These are phyloP conservation scores for Pseudomicrostroma phylloplanum DNA, from an alignment of 1,284 basidiomycete species.

Conservation along the genomic window DNA sequence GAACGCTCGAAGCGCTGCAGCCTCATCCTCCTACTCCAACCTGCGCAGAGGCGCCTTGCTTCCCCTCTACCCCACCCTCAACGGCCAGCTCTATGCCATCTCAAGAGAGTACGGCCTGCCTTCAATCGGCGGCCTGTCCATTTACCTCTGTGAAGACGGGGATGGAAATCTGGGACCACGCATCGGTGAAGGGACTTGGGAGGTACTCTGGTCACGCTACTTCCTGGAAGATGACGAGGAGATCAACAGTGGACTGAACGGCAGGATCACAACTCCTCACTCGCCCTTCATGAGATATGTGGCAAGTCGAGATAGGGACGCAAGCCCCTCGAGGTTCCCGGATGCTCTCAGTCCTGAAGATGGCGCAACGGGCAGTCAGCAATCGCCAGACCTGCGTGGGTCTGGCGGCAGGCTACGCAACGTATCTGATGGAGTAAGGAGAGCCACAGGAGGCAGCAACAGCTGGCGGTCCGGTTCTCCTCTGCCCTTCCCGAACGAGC, in stretches of 20 bases:
- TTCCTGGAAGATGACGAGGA: slow-evolving; percentile 23
- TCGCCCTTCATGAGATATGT: neutral
- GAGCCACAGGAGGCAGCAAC: neutral
- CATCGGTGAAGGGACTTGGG: slow-evolving; percentile 43
- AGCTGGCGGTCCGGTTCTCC: neutral
- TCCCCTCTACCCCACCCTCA: slow-evolving; percentile 44
- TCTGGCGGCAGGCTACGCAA: neutral
- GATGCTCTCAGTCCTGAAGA: slow-evolving; percentile 5
- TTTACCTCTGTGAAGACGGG: slow-evolving; percentile 43
- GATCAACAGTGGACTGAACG: slow-evolving; percentile 5
- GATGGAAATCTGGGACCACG: slow-evolving; percentile 41
- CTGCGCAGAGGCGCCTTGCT: slow-evolving; percentile 39
- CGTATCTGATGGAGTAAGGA: neutral
- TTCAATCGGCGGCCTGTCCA: slow-evolving; percentile 40
- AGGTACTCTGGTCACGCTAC: slow-evolving; percentile 41
- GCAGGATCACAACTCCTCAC: neutral
- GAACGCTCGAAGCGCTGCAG: slow-evolving; percentile 16
- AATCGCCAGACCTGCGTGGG: no score
- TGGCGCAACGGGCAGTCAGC: no score
- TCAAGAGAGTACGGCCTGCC: slow-evolving; percentile 45
- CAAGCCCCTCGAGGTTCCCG: slow-evolving; percentile 8
- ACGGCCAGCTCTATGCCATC: slow-evolving; percentile 48
- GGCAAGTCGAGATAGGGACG: slow-evolving; percentile 2
- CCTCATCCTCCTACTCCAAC: slow-evolving; percentile 11
- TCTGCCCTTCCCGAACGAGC: neutral